Conservation (phyloP, 495 filamentous ascomycete genomes). For the Penicillium coprophilum region DNA sequence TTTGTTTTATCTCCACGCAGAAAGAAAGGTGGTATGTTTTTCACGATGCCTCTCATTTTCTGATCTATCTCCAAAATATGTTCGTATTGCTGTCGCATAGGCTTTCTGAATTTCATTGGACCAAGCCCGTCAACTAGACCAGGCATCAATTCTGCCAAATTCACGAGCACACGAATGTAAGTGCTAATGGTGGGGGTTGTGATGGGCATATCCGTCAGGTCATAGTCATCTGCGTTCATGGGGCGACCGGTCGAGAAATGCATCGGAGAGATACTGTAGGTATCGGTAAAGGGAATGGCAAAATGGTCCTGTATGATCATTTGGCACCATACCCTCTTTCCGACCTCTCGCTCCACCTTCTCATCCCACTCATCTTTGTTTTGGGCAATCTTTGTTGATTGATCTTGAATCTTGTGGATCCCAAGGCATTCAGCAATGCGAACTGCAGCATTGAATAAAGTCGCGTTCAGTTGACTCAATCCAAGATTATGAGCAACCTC, state of each 20-base stretch:
- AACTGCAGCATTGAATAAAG: conserved; percentile 39
- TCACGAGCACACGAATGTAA: conserved; percentile 40
- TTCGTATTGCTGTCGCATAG: conserved; percentile 40
- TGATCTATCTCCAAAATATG: conserved; percentile 44
- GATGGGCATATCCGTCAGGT: conserved; percentile 34
- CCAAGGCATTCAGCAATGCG: conserved; percentile 42
- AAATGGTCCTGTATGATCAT: conserved; percentile 51
- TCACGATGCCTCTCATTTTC: conserved; percentile 40
- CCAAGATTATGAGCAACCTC: conserved; percentile 49
- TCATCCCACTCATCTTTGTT: conserved; percentile 30
- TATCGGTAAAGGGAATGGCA: conserved; percentile 48
- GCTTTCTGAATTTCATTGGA: conserved; percentile 30
- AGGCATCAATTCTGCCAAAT: conserved; percentile 44
- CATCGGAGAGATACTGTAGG: conserved; percentile 44
- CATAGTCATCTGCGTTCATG: conserved; percentile 41
- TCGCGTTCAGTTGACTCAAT: conserved; percentile 42
- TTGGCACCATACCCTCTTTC: conserved; percentile 46
- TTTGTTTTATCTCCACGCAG: conserved; percentile 26
- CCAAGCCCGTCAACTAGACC: conserved; percentile 40
- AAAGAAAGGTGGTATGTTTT: conserved; percentile 33
- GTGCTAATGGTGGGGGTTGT: conserved; percentile 39
- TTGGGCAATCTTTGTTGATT: conserved; percentile 17
- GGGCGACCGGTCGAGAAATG: conserved; percentile 42
- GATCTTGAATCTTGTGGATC: conserved; percentile 33
- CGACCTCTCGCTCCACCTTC: conserved; percentile 38